Percentiles rank a stretch among this genome's conserved stretches.
Conservation (phyloP, 2,329 filamentous ascomycete genomes). For the Microascus cirrosus region DNA sequence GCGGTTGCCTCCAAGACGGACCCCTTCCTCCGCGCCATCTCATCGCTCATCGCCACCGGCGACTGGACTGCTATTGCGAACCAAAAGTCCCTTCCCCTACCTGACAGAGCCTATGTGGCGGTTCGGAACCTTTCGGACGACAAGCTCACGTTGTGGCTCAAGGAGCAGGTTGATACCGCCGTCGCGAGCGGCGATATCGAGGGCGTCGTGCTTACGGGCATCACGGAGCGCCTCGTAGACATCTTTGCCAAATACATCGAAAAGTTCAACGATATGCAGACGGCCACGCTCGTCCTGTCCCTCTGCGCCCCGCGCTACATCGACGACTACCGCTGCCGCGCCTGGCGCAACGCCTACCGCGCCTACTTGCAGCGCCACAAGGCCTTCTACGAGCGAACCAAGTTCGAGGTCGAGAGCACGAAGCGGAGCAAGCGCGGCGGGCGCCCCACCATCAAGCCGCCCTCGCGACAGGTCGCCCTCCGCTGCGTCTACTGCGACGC, state of each 20-base stretch:
- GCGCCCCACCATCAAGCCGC: slow-evolving; percentile 48
- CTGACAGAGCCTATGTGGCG: slow-evolving; percentile 65
- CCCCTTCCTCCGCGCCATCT: slow-evolving; percentile 69
- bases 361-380: slow-evolving; percentile 63
- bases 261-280: slow-evolving; percentile 69
- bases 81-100: slow-evolving; percentile 61
- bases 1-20: slow-evolving; percentile 54
- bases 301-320: slow-evolving; percentile 68
- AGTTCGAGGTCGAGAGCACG: slow-evolving; percentile 69
- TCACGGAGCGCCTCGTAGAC: slow-evolving; percentile 61
- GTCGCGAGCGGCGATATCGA: slow-evolving; percentile 54
- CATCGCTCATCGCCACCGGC: slow-evolving; percentile 64
- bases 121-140: slow-evolving; percentile 54
- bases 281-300: slow-evolving; percentile 62
- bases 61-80: slow-evolving; percentile 66
- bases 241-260: slow-evolving; percentile 66
- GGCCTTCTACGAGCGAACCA: slow-evolving; percentile 62
- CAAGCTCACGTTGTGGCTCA: slow-evolving; percentile 55
- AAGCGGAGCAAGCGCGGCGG: slow-evolving; percentile 56
- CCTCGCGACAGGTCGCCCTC: slow-evolving; percentile 60
- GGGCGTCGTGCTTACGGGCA: slow-evolving; percentile 66
- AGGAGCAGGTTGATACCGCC: slow-evolving; percentile 49
- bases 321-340: slow-evolving; percentile 61
- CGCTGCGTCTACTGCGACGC: slow-evolving; percentile 68
- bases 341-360: slow-evolving; percentile 63